phyloP scores from a whole-genome alignment of 441 rosid genomes.

The Metrosideros polymorpha region DNA sequence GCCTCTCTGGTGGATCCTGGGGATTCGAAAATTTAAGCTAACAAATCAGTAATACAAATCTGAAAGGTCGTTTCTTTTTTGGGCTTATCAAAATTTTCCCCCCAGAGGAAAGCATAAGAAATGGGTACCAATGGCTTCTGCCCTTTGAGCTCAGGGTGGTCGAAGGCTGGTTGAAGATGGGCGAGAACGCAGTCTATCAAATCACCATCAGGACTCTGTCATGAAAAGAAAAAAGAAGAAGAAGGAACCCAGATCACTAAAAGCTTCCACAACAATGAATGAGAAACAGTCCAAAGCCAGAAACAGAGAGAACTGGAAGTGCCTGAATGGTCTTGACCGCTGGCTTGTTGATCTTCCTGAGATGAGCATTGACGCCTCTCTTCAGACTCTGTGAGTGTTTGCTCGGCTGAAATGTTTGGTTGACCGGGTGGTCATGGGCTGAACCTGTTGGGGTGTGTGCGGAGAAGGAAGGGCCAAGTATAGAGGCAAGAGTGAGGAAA shows the following conservation, averaged over 20 bases:
- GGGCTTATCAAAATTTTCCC: neutral
- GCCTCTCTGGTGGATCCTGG: conserved; percentile 46
- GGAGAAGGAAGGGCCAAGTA: conserved; percentile 29
- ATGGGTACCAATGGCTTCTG: conserved; percentile 36
- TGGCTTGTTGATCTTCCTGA: conserved; percentile 53
- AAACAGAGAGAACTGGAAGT: neutral
- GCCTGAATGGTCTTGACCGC: conserved; percentile 61
- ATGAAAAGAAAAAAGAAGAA: neutral
- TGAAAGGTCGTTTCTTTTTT: neutral
- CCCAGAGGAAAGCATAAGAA: neutral
- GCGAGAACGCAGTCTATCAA: conserved; percentile 52
- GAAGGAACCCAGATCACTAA: neutral
- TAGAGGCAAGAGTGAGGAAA: conserved; percentile 33
- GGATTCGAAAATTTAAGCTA: neutral
- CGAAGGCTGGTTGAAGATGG: conserved; percentile 73
- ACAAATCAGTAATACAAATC: neutral
- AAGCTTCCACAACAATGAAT: neutral
- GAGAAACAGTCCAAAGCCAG: neutral
- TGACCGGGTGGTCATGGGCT: conserved; percentile 2
- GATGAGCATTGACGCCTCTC: conserved; percentile 26
- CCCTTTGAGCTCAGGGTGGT: conserved; percentile 58
- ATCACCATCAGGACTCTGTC: conserved; percentile 72
- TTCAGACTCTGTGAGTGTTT: conserved; percentile 28
- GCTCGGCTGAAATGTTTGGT: conserved; percentile 46
- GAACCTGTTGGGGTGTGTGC: conserved; percentile 6